These are phyloP conservation scores for Aurifilum marmelostoma DNA, from an alignment of 2,329 filamentous ascomycete genomes.

Conservation along the genomic window DNA sequence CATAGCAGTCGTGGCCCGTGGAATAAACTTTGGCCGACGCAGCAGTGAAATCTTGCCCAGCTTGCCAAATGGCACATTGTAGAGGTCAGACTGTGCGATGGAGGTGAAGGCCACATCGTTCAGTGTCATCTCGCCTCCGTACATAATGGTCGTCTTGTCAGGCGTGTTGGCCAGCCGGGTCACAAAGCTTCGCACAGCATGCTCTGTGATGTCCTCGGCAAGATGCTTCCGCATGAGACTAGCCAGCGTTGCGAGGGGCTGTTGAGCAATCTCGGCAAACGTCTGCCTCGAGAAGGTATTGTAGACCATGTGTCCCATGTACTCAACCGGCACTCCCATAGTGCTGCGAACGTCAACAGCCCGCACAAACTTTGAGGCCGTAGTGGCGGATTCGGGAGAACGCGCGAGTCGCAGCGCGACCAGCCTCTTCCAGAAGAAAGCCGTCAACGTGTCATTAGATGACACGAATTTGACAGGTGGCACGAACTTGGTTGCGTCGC, in stretches of 20 bases:
- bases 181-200: slow-evolving; percentile 2
- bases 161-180: neutral
- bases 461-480: slow-evolving; percentile 34
- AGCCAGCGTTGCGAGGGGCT: neutral
- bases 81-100: slow-evolving; percentile 1
- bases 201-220: neutral
- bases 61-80: slow-evolving; percentile 2
- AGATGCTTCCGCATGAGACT: neutral
- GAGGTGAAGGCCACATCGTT: slow-evolving; percentile 2
- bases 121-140: neutral
- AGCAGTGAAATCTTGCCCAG: neutral
- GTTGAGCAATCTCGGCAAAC: slow-evolving; percentile 26
- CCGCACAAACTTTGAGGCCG: slow-evolving; percentile 35
- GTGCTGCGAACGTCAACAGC: slow-evolving; percentile 36
- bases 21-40: neutral
- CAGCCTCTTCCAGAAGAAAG: slow-evolving; percentile 41
- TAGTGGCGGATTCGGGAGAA: slow-evolving; percentile 24
- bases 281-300: slow-evolving; percentile 31
- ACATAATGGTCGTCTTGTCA: neutral
- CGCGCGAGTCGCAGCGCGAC: slow-evolving; percentile 33
- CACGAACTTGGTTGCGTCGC: slow-evolving; percentile 22
- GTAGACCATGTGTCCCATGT: slow-evolving; percentile 38
- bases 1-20: neutral
- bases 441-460: slow-evolving; percentile 39
- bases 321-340: slow-evolving; percentile 34